Base-by-base conservation (phyloP, 2,329 filamentous ascomycete genomes). In the Colletotrichum orchidophilum region DNA sequence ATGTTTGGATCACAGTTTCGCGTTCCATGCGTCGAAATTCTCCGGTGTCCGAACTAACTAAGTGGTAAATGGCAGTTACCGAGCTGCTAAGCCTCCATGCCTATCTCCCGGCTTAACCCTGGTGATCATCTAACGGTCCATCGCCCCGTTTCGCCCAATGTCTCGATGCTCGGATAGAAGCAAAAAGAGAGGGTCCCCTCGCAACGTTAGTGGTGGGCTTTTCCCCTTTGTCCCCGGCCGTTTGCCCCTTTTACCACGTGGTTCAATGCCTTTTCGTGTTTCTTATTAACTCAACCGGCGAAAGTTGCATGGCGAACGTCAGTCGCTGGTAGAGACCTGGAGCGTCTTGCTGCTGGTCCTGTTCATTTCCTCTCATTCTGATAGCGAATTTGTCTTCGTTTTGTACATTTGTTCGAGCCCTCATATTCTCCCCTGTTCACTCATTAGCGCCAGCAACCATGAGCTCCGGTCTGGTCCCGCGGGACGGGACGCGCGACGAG, bases 161-260 rank as follows among this genome's bases (percentile, higher is more conserved):
- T 55, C 59, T 29, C 39, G 24, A 12, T 7, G 27, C 21, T 53
- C 68, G 68, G 52, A 35, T 71, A 71, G 3, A 63, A 63, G 68
- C 27, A 71, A 58, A 63, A 59, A 63, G 15, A 71, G 42, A 57
- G 68, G 63, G 59, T 49, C 52, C 52, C 18, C 24, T 59, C 35
- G 18, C 42, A 18, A 8, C 54, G n/a, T 67, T 24, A 62, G 67
- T 62, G 63, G 64, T 53, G 31, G 59, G 5, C 26, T 57, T 67
- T 29, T 35, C 18, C 1, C 35, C 39, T 62, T 52, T 42, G 53
- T 27, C 50, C 50, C 58, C n/a, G 12, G 21, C 52, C 15, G n/a
- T 42, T 57, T 63, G 58, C 68, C 68, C 64, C 64, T 68, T 71
- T 71, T 54, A 71, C 58, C 64, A 68, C 58, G 64, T 71, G 64